Percentiles rank a stretch among this genome's conserved stretches.
Evolutionary conservation across 1,284 basidiomycete genomes (phyloP).

Genomic region (Amylostereum areolatum): DNA sequence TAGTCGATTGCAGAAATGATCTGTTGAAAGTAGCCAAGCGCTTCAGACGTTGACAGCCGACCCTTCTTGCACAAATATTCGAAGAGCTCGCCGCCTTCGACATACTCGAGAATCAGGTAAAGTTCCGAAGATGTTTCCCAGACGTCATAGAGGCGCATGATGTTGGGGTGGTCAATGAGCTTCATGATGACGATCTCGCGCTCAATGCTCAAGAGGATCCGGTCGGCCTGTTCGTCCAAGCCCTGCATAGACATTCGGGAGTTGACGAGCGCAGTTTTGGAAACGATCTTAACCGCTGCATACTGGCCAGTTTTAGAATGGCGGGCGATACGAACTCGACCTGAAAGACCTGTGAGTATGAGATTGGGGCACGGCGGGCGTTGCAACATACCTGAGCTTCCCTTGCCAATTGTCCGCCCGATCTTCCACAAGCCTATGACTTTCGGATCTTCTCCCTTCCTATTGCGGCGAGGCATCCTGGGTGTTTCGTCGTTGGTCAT

Average conservation of each 20-base stretch:
- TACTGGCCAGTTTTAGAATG: constrained; percentile 86
- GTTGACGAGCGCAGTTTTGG: constrained; percentile 67
- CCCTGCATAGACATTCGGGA: constrained; percentile 70
- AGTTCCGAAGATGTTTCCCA: constrained; percentile 93
- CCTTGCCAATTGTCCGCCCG: constrained; percentile 89
- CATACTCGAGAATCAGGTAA: constrained; percentile 94
- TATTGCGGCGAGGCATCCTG: constrained; percentile 26
- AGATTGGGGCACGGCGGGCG: not conserved
- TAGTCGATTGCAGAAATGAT: constrained; percentile 94
- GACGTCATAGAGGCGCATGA: constrained; percentile 93
- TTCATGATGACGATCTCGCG: constrained; percentile 99
- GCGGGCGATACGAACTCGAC: constrained; percentile 87
- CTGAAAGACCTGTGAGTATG: constrained; percentile 33
- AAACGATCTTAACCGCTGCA: constrained; percentile 96
- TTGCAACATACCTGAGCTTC: constrained; percentile 68
- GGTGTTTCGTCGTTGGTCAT: constrained; percentile 16
- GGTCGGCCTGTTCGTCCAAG: constrained; percentile 61
- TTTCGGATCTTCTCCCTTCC: constrained; percentile 53
- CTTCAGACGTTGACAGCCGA: constrained; percentile 74
- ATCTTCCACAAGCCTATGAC: constrained; percentile 93
- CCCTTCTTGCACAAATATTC: constrained; percentile 89
- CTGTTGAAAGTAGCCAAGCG: constrained; percentile 94
- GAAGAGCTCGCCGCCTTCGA: constrained; percentile 96
- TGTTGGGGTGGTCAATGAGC: constrained; percentile 95
- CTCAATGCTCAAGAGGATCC: constrained; percentile 78